Percentiles rank a stretch among this genome's conserved stretches.
phyloP scores from a whole-genome alignment of 192 early-diverging fungal genomes.

The Hyaloraphidium curvatum region DNA sequence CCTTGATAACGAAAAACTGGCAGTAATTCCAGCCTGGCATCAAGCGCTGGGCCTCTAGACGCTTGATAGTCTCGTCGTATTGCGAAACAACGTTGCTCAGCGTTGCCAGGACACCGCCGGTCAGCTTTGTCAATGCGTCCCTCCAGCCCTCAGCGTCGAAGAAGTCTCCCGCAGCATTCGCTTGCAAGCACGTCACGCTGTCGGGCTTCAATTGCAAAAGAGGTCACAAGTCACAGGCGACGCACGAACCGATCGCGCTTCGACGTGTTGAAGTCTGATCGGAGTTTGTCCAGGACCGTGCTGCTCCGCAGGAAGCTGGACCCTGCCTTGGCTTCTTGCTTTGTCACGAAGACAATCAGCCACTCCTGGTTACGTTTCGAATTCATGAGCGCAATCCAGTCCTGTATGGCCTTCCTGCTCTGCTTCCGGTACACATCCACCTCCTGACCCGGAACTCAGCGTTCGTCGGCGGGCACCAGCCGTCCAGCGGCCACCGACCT shows the following conservation, averaged over 20 bases:
- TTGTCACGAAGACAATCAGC: conserved; percentile 59
- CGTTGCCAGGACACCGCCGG: conserved; percentile 46
- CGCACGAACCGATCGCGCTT: conserved; percentile 4
- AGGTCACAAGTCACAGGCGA: neutral
- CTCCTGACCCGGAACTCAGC: conserved; percentile 26
- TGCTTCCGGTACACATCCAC: conserved; percentile 48
- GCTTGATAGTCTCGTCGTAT: conserved; percentile 70
- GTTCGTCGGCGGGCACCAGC: too few species aligned
- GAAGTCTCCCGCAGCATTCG: conserved; percentile 17
- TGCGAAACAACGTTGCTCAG: conserved; percentile 64
- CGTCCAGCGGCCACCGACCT: conserved; percentile 24
- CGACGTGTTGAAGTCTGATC: conserved; percentile 3
- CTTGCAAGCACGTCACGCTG: neutral
- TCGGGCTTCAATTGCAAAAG: neutral
- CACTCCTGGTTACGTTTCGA: conserved; percentile 75
- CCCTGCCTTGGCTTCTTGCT: conserved; percentile 10
- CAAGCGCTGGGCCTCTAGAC: conserved; percentile 75
- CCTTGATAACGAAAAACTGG: conserved; percentile 86
- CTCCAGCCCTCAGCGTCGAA: conserved; percentile 46
- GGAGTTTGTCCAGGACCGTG: conserved; percentile 8
- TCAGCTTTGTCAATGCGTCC: conserved; percentile 48
- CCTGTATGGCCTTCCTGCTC: conserved; percentile 43
- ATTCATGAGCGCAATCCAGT: conserved; percentile 54
- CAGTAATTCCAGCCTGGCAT: conserved; percentile 99
- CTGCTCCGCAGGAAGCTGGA: conserved; percentile 10